Conservation (phyloP, 2,329 filamentous ascomycete genomes). For the Pseudogymnoascus sp. region DNA sequence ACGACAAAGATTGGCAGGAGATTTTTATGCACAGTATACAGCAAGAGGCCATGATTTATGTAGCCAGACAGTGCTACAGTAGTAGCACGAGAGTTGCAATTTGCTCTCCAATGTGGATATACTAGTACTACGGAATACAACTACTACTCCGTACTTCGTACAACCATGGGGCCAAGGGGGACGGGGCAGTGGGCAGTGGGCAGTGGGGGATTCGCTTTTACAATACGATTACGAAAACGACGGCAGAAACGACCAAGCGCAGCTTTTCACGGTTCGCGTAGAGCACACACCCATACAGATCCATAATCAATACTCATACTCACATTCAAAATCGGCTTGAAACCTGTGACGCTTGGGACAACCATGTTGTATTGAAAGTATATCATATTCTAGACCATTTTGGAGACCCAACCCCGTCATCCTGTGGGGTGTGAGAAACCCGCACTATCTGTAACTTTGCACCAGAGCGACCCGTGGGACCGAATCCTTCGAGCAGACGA, state of each 20-base stretch:
- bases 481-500: not conserved
- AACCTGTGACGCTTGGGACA: not conserved
- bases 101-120: not conserved
- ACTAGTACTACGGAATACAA: too few species aligned
- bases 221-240: not conserved
- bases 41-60: not conserved
- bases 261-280: not conserved
- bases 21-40: not conserved
- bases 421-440: not conserved
- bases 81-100: not conserved
- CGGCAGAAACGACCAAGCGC: not conserved
- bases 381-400: not conserved
- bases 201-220: not conserved
- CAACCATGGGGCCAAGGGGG: not conserved
- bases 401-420: not conserved
- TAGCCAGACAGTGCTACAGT: not conserved
- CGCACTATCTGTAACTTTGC: not conserved
- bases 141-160: too few species aligned
- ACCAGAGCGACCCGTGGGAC: not conserved
- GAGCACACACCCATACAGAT: not conserved
- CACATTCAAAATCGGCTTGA: not conserved
- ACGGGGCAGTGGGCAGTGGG: not conserved
- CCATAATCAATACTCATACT: not conserved
- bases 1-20: not conserved
- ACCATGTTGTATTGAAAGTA: not conserved